A percentile compares a stretch with the other conserved stretches of the same genome.
Evolutionary conservation across 352 stramenopile species (phyloP).

Genomic region (Aphanomyces euteiches): DNA sequence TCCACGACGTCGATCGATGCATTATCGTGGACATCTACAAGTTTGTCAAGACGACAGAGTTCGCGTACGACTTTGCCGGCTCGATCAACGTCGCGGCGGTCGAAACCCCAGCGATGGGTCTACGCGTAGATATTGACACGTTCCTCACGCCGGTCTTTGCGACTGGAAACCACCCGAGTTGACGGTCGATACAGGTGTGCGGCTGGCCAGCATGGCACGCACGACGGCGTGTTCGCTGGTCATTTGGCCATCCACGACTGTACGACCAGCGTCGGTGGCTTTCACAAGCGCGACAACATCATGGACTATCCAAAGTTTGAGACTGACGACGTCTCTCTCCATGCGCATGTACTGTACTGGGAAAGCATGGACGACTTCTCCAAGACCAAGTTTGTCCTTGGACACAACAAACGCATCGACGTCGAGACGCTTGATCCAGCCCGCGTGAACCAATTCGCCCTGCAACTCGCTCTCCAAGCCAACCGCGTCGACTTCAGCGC

Average conservation of each 20-base stretch:
- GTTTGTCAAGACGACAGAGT: too few relatives aligned
- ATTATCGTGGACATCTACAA: background rate
- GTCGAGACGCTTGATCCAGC: background rate
- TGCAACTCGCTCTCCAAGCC: background rate
- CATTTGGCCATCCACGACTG: slow-evolving; percentile 8
- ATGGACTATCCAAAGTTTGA: background rate
- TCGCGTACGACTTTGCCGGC: background rate
- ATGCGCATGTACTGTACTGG: background rate
- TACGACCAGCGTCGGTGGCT: background rate
- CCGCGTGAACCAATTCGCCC: background rate
- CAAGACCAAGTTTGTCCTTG: background rate
- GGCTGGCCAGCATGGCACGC: slow-evolving; percentile 2
- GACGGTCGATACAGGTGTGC: slow-evolving; percentile 6
- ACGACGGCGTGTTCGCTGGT: slow-evolving; percentile 1
- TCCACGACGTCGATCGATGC: slow-evolving; percentile 13
- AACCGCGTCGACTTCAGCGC: background rate
- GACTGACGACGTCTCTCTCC: background rate
- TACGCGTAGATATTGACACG: slow-evolving; percentile 23
- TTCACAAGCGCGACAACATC: background rate
- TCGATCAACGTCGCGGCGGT: slow-evolving; percentile 12
- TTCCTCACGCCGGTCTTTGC: slow-evolving; percentile 23
- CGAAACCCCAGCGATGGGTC: background rate
- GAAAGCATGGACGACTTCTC: background rate
- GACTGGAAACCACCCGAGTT: slow-evolving; percentile 4
- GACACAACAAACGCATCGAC: background rate